Conservation (phyloP, 2,329 filamentous ascomycete genomes). For the Pseudocercospora musae region DNA sequence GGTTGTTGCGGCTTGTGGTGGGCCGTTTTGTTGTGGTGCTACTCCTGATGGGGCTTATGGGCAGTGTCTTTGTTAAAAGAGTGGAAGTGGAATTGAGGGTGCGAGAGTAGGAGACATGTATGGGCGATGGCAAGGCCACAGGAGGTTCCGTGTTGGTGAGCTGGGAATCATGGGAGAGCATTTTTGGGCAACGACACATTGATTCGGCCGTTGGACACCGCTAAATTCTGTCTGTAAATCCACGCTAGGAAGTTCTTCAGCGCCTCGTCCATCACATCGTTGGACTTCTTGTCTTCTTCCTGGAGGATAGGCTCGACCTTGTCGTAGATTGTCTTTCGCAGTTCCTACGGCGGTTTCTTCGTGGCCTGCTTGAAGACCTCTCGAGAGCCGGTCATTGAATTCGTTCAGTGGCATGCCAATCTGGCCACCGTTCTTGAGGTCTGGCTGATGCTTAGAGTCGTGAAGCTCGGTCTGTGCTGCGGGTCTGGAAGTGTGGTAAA, state of each 20-base stretch:
- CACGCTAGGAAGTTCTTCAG: slow-evolving; percentile 14
- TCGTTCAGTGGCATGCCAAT: slow-evolving; percentile 14
- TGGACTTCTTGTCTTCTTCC: slow-evolving; percentile 11
- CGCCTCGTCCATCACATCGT: slow-evolving; percentile 11
- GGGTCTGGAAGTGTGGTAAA: not conserved
- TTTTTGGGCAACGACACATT: no score
- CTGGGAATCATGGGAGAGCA: no score
- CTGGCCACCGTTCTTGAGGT: slow-evolving; percentile 13
- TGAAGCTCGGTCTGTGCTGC: slow-evolving; percentile 16
- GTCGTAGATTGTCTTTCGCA: slow-evolving; percentile 12
- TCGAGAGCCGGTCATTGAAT: slow-evolving; percentile 10
- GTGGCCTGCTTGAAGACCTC: slow-evolving; percentile 1
- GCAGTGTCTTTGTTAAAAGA: not conserved
- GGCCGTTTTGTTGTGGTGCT: not conserved
- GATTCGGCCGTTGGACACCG: no score
- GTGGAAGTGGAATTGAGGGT: not conserved
- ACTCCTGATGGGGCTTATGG: not conserved
- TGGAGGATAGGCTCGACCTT: slow-evolving; percentile 3
- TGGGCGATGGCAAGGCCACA: no score
- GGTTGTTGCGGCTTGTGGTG: not conserved
- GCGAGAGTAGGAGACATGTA: no score
- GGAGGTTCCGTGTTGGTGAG: no score
- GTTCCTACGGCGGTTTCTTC: slow-evolving; percentile 11
- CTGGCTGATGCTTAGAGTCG: slow-evolving; percentile 14
- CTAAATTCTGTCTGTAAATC: no score